Conservation (phyloP, 192 early-diverging fungal species). For the Umbelopsis sp. region DNA sequence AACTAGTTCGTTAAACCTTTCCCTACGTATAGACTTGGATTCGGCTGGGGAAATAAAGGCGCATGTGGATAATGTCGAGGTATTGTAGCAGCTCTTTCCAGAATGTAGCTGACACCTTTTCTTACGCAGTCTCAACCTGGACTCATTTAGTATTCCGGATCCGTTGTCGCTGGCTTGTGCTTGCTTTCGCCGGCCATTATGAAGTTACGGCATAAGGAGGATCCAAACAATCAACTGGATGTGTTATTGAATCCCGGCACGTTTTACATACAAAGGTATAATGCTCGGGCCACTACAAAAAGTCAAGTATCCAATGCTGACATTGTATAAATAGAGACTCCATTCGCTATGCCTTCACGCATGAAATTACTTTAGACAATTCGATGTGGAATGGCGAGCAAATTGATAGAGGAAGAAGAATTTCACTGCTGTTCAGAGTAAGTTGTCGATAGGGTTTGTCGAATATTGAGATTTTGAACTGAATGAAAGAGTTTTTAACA, state of each 20-base stretch:
- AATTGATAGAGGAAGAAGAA: slow-evolving; percentile 62
- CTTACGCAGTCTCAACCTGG: neutral
- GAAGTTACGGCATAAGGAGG: slow-evolving; percentile 65
- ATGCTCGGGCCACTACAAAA: neutral
- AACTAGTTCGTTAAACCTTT: neutral
- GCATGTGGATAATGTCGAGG: slow-evolving; percentile 83
- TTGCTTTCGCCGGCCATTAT: slow-evolving; percentile 73
- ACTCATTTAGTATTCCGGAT: slow-evolving; percentile 54
- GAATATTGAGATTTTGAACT: too few relatives aligned
- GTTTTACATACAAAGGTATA: slow-evolving; percentile 74
- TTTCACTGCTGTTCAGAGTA: slow-evolving; percentile 78
- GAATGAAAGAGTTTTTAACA: neutral
- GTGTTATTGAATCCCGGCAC: slow-evolving; percentile 65
- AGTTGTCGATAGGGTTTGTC: neutral
- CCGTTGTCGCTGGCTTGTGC: slow-evolving; percentile 74
- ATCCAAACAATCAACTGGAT: slow-evolving; percentile 59
- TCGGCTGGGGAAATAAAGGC: slow-evolving; percentile 73
- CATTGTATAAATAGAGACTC: slow-evolving; percentile 38
- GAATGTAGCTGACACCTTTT: neutral
- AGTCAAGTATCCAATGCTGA: neutral
- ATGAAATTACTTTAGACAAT: slow-evolving; percentile 69
- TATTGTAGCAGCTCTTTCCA: slow-evolving; percentile 12
- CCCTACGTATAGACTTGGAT: slow-evolving; percentile 57
- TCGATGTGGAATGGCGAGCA: slow-evolving; percentile 54
- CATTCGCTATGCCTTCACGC: slow-evolving; percentile 79